Evolutionary conservation across 1,284 basidiomycete species (phyloP).

Genomic region (Coniophora puteana): DNA sequence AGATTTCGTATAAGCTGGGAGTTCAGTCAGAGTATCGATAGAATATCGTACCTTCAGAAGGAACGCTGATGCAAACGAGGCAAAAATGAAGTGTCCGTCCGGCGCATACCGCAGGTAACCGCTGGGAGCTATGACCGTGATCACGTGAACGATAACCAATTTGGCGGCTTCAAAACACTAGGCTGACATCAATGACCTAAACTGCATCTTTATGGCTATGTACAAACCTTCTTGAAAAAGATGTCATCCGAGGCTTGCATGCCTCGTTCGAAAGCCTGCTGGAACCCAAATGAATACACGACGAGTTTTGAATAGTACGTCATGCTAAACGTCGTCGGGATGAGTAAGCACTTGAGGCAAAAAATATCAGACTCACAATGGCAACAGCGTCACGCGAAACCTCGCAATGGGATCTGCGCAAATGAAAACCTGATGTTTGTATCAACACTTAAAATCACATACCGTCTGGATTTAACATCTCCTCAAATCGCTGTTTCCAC

Average conservation of each 20-base stretch:
- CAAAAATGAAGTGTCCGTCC: conserved; percentile 82
- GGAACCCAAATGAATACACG: conserved; percentile 84
- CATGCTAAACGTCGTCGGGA: conserved; percentile 44
- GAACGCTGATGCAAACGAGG: conserved; percentile 83
- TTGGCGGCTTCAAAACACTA: conserved; percentile 74
- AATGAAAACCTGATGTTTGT: conserved; percentile 2
- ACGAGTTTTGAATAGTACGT: conserved; percentile 77
- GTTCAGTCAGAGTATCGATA: neutral
- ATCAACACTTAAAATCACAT: conserved; percentile 6
- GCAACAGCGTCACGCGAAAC: conserved; percentile 67
- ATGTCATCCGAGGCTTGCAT: conserved; percentile 58
- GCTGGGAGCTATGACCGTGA: conserved; percentile 62
- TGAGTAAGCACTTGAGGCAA: conserved; percentile 15
- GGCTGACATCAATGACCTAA: conserved; percentile 8
- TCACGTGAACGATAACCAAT: conserved; percentile 59
- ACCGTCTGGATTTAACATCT: conserved; percentile 55
- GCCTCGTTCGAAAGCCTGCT: conserved; percentile 73
- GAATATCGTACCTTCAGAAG: conserved; percentile 63
- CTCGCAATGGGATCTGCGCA: conserved; percentile 50
- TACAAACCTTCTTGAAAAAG: conserved; percentile 64
- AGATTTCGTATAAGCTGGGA: conserved; percentile 1
- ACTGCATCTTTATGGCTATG: neutral
- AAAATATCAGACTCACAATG: conserved; percentile 53
- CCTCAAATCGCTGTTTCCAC: conserved; percentile 54
- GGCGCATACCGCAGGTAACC: conserved; percentile 82